Evolutionary conservation across 2,329 filamentous ascomycete genomes (phyloP), one percentile per base, ranked within the genome.

Genomic region (Metarhizium album): DNA sequence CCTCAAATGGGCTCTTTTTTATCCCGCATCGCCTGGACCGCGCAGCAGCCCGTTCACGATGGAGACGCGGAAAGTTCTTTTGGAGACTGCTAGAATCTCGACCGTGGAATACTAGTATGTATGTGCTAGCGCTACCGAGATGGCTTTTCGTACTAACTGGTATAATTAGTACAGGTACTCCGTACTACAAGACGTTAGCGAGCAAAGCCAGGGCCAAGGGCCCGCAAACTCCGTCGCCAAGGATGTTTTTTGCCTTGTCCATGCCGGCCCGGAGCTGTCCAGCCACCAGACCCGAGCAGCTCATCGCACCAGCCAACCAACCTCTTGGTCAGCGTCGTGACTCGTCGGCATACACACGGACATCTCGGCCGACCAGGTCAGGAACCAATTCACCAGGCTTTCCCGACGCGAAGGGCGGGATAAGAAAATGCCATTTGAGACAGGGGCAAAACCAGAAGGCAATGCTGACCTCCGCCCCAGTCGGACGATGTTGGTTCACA

Each of bases 201-300:
- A 5, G 37, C 33, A 40, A 40, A 40, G 37, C 37, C 20, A 20
- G 37, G 37, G 18, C 37, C 37, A 40, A 22, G 37, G n/a, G 8
- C 37, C 37, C 20, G 11, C 20, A 40, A 20, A 40, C 7, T 20
- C 16, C 14, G 27, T 31, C 18, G 20, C 33, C 20, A 37, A 20
- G 37, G 37, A 40, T 40, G 42, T 24, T 31, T 33, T 24, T 31
- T 33, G 47, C 46, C 35, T 38, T 46, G 40, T 27, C 50, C 42
- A 24, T 42, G 42, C 31, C 50, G 20, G 22, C n/a, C 20, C 50
- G 35, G 37, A 46, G 50, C 38, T 42, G 23, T 35, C 18, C 42
- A 49, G 47, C 50, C 50, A 46, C 42, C 46, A 20, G 45, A 33
- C 46, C 40, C 46, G 33, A 38, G 40, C 22, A 16, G 31, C 6